phyloP scores from a whole-genome alignment of 2,329 filamentous ascomycete genomes.

The Fusarium gaditjirri region DNA sequence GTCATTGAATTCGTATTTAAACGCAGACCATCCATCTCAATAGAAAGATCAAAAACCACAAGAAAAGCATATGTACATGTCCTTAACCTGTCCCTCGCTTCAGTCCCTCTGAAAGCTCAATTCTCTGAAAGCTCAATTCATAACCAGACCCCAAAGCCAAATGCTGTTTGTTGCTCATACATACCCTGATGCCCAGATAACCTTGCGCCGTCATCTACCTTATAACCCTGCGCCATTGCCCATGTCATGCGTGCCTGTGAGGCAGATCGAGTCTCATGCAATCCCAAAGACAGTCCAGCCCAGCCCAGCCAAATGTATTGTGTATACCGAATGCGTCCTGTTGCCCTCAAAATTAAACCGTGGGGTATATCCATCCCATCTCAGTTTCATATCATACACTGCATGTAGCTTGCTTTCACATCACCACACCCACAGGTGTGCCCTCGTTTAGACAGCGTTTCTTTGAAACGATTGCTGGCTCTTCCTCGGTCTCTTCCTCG shows the following conservation, averaged over 20 bases:
- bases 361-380: conserved; percentile 15
- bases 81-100: background rate
- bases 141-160: conserved; percentile 6
- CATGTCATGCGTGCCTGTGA: conserved; percentile 30
- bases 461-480: conserved; percentile 47
- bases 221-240: conserved; percentile 29
- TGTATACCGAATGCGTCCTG: conserved; percentile 17
- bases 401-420: conserved; percentile 29
- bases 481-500: conserved; percentile 51
- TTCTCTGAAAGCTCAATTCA: conserved; percentile 3
- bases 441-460: conserved; percentile 49
- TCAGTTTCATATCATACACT: conserved; percentile 1
- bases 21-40: conserved; percentile 1
- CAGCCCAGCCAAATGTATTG: conserved; percentile 19
- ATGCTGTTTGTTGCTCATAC: conserved; percentile 14
- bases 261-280: conserved; percentile 36
- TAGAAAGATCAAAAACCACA: conserved; percentile 7
- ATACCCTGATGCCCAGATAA: conserved; percentile 5
- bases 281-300: conserved; percentile 8
- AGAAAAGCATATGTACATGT: conserved; percentile 26
- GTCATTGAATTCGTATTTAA: conserved; percentile 32
- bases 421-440: conserved; percentile 46
- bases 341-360: conserved; percentile 20
- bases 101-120: background rate
- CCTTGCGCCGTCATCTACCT: conserved; percentile 24